A percentile compares a stretch with the other conserved stretches of the same genome.
phyloP scores from a whole-genome alignment of 2,329 filamentous ascomycete species.

The Acephala macrosclerotiorum region DNA sequence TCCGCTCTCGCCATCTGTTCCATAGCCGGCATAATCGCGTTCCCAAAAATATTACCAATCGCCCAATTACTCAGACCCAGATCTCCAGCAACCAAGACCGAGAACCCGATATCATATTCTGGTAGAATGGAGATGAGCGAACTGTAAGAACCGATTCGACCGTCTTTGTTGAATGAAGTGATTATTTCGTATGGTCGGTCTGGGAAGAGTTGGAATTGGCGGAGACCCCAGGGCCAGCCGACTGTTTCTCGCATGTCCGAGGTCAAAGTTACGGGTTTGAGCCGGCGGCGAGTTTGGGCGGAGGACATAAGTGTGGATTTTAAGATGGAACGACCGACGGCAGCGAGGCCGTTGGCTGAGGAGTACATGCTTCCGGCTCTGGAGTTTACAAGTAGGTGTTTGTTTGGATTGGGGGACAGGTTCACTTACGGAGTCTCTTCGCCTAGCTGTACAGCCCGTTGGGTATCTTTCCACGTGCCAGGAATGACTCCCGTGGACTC shows the following conservation, averaged over 20 bases:
- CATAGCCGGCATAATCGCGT: conserved; percentile 5
- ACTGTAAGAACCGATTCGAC: conserved; percentile 12
- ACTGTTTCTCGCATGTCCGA: conserved; percentile 32
- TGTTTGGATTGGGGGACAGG: neutral
- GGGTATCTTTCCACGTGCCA: conserved; percentile 2
- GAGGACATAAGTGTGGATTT: conserved; percentile 31
- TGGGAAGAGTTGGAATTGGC: conserved; percentile 22
- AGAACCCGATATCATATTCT: conserved; percentile 19
- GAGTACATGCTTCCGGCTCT: conserved; percentile 12
- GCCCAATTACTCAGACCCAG: neutral
- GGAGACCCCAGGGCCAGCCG: conserved; percentile 41
- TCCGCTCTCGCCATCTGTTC: conserved; percentile 12
- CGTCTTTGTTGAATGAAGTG: conserved; percentile 23
- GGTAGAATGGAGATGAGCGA: conserved; percentile 9
- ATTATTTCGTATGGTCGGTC: conserved; percentile 10
- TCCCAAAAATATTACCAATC: neutral
- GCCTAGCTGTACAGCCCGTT: conserved; percentile 13
- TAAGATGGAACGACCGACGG: conserved; percentile 36
- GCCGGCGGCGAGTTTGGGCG: conserved; percentile 37
- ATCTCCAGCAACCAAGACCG: conserved; percentile 12
- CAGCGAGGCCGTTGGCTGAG: conserved; percentile 30
- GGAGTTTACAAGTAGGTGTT: neutral
- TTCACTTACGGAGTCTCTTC: conserved; percentile 13
- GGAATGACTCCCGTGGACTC: conserved; percentile 13
- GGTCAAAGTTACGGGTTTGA: conserved; percentile 37